Base-by-base conservation (phyloP, 257 asterid genomes). In the Linaria vulgaris region DNA sequence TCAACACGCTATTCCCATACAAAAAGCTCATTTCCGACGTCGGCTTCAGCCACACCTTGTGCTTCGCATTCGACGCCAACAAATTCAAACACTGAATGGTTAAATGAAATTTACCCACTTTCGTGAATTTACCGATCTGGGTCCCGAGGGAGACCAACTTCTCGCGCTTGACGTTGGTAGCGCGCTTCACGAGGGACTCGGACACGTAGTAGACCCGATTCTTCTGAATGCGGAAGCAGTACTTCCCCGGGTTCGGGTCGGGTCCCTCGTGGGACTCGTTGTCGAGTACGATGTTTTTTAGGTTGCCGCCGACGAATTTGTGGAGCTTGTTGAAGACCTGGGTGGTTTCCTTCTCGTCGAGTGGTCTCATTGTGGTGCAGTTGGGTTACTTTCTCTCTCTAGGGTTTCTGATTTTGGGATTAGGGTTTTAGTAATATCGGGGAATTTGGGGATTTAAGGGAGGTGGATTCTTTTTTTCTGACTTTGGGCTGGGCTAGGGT, bases 31-130 rank as follows among this genome's bases (percentile, higher is more conserved):
- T 88, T 63, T 91, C 98, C 13, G 92, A 73, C 0, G 96, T 85
- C 22, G 96, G 95, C 64, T 91, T 91, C 27, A 91, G 77, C 96
- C 98, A 91, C 1, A 91, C 95, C 66, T 91, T 91, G 54, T 88
- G 96, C 80, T 82, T 87, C 3, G 98, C 84, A 48, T 92, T 83
- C 12, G 94, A 85, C 3, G 95, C 90, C 56, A 91, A 24, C 24
- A 91, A 63, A 43, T 66, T 81, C 74, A 91, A 64, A 56, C 91
- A 49, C 61, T 87, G 96, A 20, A 87, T 78, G 0, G 97, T 87
- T 38, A 89, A 70, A 49, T 79, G 85, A 62, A 92, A 89, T 9
- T 87, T 89, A 0, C 92, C 94, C 2, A 70, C 61, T 41, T 89
- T 82, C 1, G 99, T 92, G 66, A 89, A 85, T 68, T 89, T 89